phyloP scores from a whole-genome alignment of 441 rosid genomes.

The Adansonia rubrostipa region DNA sequence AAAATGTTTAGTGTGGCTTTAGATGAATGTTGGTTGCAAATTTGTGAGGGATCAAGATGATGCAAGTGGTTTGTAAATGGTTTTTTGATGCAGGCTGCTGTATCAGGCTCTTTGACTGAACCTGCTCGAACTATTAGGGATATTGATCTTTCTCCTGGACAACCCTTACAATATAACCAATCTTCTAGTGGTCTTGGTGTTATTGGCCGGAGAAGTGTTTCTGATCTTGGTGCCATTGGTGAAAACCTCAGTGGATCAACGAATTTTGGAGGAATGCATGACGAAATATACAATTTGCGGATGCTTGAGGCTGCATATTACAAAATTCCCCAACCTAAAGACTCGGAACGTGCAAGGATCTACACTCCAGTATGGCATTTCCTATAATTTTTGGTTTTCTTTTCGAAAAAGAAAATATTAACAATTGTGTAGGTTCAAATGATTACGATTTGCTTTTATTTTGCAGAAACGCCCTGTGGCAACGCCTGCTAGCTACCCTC shows the following conservation, averaged over 20 bases:
- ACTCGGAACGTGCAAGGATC: constrained; percentile 88
- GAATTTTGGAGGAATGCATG: constrained; percentile 69
- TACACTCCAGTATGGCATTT: constrained; percentile 73
- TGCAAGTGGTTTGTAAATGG: constrained; percentile 29
- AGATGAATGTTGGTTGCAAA: neutral
- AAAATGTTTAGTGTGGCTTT: neutral
- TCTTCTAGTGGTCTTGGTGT: constrained; percentile 84
- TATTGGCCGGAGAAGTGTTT: constrained; percentile 86
- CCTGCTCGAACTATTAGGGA: constrained; percentile 64
- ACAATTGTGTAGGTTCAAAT: neutral
- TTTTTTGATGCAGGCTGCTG: constrained; percentile 55
- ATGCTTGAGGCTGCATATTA: constrained; percentile 91
- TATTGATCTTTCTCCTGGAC: constrained; percentile 90
- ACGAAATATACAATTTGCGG: constrained; percentile 80
- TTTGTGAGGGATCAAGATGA: constrained; percentile 3
- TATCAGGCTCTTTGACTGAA: constrained; percentile 70
- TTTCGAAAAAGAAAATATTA: neutral
- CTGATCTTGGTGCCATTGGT: constrained; percentile 92
- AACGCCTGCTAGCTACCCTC: constrained; percentile 91
- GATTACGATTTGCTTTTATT: constrained; percentile 27
- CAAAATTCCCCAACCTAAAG: constrained; percentile 90
- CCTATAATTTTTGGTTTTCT: constrained; percentile 12
- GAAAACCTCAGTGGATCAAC: constrained; percentile 67
- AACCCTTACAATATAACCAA: constrained; percentile 79
- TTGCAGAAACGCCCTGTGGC: constrained; percentile 84